These are phyloP conservation scores for Fusarium paranaense DNA, from an alignment of 2,329 filamentous ascomycete species.

Conservation along the genomic window DNA sequence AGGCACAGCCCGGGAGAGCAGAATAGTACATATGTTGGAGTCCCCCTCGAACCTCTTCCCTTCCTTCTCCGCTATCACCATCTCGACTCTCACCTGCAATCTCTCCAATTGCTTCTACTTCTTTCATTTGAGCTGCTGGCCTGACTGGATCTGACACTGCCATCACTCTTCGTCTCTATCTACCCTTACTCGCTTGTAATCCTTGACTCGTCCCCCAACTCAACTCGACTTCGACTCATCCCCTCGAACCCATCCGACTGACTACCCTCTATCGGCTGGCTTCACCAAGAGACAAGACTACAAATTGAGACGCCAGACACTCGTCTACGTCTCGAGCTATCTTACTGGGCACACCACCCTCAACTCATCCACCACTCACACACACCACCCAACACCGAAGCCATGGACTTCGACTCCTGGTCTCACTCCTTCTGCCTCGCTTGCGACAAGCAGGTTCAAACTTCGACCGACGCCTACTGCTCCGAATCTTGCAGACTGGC, in stretches of 20 bases:
- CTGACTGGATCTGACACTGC: conserved; percentile 25
- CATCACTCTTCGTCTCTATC: conserved; percentile 10
- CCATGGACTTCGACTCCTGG: conserved; percentile 75
- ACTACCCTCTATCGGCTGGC: conserved; percentile 7
- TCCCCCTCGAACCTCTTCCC: conserved; percentile 40
- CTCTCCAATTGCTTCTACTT: conserved; percentile 37
- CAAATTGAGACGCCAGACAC: conserved; percentile 20
- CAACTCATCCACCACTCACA: conserved; percentile 16
- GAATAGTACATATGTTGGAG: conserved; percentile 43
- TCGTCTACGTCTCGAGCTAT: conserved; percentile 22
- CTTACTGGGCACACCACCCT: conserved; percentile 14
- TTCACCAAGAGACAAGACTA: conserved; percentile 12
- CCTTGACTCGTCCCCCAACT: conserved; percentile 24
- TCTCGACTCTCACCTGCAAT: conserved; percentile 30
- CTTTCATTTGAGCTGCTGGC: conserved; percentile 25
- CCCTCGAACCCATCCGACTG: conserved; percentile 25
- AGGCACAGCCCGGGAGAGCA: conserved; percentile 45
- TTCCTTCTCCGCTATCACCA: conserved; percentile 33
- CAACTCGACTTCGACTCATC: conserved; percentile 7
- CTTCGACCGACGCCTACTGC: conserved; percentile 85
- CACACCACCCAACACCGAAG: conserved; percentile 39
- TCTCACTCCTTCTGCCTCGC: conserved; percentile 92
- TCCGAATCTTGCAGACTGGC: conserved; percentile 90
- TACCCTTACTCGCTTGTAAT: conserved; percentile 27
- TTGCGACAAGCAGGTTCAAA: conserved; percentile 84